phyloP scores from a whole-genome alignment of 805 yeast genomes.

The Sugiyamaella mastotermitis region DNA sequence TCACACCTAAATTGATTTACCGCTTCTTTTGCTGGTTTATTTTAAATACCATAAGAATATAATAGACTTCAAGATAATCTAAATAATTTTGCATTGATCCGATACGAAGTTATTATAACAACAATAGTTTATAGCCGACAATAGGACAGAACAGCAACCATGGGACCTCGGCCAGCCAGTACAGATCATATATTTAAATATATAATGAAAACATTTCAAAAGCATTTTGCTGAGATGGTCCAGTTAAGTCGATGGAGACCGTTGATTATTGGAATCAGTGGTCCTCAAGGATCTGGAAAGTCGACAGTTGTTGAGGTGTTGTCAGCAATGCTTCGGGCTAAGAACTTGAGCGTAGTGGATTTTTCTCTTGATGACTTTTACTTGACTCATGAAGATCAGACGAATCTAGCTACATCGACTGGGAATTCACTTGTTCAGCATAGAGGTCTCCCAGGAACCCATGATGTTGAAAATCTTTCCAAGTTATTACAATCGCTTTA shows the following conservation, averaged over 20 bases:
- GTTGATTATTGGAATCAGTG: constrained; percentile 28
- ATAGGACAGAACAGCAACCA: not conserved
- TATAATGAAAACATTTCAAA: not conserved
- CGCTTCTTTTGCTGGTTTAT: too few relatives aligned
- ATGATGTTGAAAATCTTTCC: too few relatives aligned
- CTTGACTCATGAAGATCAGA: constrained; percentile 59
- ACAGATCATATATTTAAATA: constrained; percentile 2
- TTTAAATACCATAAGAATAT: too few relatives aligned
- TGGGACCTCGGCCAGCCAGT: not conserved
- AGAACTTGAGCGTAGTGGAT: constrained; percentile 31
- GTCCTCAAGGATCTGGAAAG: constrained; percentile 36
- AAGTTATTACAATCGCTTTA: constrained; percentile 35
- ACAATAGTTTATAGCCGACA: too few relatives aligned
- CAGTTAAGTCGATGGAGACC: constrained; percentile 7
- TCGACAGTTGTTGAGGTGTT: constrained; percentile 25
- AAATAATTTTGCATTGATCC: too few relatives aligned
- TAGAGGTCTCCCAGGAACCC: constrained; percentile 93
- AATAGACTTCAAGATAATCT: too few relatives aligned
- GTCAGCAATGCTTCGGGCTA: constrained; percentile 25
- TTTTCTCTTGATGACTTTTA: constrained; percentile 86
- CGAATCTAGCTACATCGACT: constrained; percentile 29
- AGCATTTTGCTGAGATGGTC: constrained; percentile 1
- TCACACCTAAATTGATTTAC: too few relatives aligned
- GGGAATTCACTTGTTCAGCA: constrained; percentile 60
- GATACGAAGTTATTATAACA: not conserved